These are phyloP conservation scores for Ambrosiella xylebori DNA, from an alignment of 2,329 filamentous ascomycete genomes.

Conservation along the genomic window DNA sequence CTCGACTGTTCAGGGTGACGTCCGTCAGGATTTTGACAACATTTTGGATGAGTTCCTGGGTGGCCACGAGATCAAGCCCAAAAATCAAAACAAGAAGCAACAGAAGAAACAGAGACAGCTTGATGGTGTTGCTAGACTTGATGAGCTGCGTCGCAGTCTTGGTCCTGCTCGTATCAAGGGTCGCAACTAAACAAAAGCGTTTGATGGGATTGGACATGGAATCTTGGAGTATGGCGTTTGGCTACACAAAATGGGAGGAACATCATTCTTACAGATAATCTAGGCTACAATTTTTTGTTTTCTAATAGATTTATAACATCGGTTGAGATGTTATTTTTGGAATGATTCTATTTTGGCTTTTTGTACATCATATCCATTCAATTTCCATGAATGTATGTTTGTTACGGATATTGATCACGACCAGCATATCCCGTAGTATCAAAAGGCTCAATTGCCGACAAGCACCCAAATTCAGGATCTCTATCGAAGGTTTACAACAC, in stretches of 20 bases:
- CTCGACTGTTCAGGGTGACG: constrained; percentile 49
- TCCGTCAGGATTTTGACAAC: constrained; percentile 65
- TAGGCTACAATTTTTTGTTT: background rate
- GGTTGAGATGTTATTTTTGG: background rate
- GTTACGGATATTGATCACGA: background rate
- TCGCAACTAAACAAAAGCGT: constrained; percentile 4
- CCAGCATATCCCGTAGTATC: no score
- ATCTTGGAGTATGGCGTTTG: constrained; percentile 2
- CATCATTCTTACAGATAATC: background rate
- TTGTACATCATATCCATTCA: background rate
- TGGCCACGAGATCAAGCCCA: constrained; percentile 23
- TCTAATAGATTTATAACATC: background rate
- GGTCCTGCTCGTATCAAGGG: constrained; percentile 52
- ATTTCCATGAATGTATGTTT: background rate
- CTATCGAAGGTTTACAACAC: no score
- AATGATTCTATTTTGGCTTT: background rate
- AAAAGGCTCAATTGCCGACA: no score
- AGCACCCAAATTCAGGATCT: no score
- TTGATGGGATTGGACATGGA: background rate
- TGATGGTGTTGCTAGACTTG: constrained; percentile 71
- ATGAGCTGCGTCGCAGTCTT: constrained; percentile 68
- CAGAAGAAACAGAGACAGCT: constrained; percentile 69
- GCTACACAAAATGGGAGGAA: constrained; percentile 4
- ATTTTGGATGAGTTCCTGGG: constrained; percentile 90
- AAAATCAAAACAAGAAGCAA: constrained; percentile 55